phyloP scores from a whole-genome alignment of 495 filamentous ascomycete species.

The Symbiotaphrina buchneri region DNA sequence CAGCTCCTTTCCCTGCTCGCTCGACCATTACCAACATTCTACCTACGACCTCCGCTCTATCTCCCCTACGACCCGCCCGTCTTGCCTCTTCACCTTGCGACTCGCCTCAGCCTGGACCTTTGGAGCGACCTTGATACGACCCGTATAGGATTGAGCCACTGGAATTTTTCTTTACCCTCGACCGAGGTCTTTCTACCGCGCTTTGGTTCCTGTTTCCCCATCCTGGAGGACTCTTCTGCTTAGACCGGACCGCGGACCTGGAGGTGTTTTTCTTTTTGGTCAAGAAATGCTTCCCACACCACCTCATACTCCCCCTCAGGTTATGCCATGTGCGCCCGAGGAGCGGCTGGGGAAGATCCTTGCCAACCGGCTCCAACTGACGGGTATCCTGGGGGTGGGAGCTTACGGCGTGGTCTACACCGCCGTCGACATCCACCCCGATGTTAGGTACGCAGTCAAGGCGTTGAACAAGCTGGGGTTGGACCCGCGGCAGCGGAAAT shows the following conservation, averaged over 20 bases:
- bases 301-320: conserved; percentile 29
- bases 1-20: no score
- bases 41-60: no score
- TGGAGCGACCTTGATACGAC: no score
- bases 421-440: conserved; percentile 68
- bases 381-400: conserved; percentile 70
- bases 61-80: no score
- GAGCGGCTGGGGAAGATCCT: conserved; percentile 71
- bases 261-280: no score
- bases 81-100: no score
- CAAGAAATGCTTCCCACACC: conserved; percentile 37
- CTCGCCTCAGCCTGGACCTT: no score
- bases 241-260: no score
- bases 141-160: no score
- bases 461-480: conserved; percentile 81
- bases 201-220: background rate
- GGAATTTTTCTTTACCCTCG: background rate
- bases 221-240: background rate
- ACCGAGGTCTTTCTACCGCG: background rate
- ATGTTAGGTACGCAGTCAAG: conserved; percentile 81
- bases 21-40: no score
- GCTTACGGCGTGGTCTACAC: conserved; percentile 96
- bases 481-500: conserved; percentile 68
- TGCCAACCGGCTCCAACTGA: conserved; percentile 63
- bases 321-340: conserved; percentile 41